Conservation (phyloP, 768 basidiomycete genomes). For the Trametes cubensis region DNA sequence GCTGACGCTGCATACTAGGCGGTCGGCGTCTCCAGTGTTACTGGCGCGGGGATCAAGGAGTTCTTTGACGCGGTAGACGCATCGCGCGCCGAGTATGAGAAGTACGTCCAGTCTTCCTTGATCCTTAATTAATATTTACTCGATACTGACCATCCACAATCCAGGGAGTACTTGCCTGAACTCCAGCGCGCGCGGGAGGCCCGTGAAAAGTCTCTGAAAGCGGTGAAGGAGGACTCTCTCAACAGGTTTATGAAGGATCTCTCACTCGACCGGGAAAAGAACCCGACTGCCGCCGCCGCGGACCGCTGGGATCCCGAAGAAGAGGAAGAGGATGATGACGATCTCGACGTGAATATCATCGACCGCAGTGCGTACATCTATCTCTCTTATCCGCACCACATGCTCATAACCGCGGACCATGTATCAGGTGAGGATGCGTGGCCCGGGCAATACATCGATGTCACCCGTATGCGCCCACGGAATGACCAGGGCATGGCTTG, state of each 20-base stretch:
- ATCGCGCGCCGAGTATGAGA: constrained; percentile 86
- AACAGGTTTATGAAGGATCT: constrained; percentile 79
- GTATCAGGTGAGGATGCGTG: constrained; percentile 64
- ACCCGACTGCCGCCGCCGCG: constrained; percentile 55
- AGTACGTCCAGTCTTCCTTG: too few species aligned
- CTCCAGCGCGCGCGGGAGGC: constrained; percentile 68
- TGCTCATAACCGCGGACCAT: constrained; percentile 20
- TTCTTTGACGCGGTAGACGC: constrained; percentile 92
- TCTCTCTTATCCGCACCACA: constrained; percentile 10
- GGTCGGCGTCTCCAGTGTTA: constrained; percentile 94
- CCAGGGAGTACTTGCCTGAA: constrained; percentile 91
- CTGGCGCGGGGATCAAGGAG: constrained; percentile 89
- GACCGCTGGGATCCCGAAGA: constrained; percentile 71
- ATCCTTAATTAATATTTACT: too few species aligned
- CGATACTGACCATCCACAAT: not conserved
- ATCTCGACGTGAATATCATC: constrained; percentile 56
- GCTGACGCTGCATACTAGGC: constrained; percentile 51
- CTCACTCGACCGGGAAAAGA: constrained; percentile 65
- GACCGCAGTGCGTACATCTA: constrained; percentile 63
- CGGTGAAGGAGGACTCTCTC: constrained; percentile 76
- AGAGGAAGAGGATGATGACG: constrained; percentile 53
- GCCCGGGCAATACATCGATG: constrained; percentile 77
- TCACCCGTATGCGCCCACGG: constrained; percentile 60
- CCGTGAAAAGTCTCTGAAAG: constrained; percentile 65
- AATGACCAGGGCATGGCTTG: constrained; percentile 63